Evolutionary conservation across 148 eudicot genomes (phyloP).

Genomic region (Rhododendron simsii): DNA sequence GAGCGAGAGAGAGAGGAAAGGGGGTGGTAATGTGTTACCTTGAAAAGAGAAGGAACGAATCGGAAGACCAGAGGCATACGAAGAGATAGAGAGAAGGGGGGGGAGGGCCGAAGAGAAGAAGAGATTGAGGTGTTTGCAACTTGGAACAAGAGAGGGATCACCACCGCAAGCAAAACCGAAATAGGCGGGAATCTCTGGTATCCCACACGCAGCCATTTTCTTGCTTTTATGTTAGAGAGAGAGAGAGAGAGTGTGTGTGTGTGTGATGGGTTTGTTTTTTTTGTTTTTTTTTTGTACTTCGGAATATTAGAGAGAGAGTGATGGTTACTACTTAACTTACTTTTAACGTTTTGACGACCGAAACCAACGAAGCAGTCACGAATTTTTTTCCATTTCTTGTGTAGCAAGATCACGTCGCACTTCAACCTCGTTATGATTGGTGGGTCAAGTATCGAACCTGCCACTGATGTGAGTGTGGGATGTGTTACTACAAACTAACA

Average conservation of each 20-base stretch:
- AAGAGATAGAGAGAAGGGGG: neutral
- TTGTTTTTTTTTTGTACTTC: no score
- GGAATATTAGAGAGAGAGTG: neutral
- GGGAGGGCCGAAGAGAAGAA: neutral
- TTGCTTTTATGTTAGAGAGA: neutral
- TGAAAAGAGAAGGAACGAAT: conserved; percentile 13
- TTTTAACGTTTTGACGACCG: neutral
- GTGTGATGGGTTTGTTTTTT: no score
- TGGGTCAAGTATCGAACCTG: no score
- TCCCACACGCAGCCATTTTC: neutral
- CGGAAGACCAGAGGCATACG: conserved; percentile 11
- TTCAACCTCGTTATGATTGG: no score
- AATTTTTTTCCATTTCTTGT: neutral
- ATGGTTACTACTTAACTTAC: no score
- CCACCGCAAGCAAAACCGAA: neutral
- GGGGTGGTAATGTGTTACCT: conserved; percentile 10
- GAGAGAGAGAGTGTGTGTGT: no score
- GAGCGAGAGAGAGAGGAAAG: neutral
- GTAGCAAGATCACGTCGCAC: neutral
- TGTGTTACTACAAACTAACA: no score
- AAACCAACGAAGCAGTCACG: neutral
- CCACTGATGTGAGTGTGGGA: no score
- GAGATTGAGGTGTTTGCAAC: neutral
- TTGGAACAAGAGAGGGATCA: neutral
- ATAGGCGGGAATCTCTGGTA: conserved; percentile 14